Evolutionary conservation across 305 asterid genomes (phyloP).

Genomic region (Plantago coronopus): DNA sequence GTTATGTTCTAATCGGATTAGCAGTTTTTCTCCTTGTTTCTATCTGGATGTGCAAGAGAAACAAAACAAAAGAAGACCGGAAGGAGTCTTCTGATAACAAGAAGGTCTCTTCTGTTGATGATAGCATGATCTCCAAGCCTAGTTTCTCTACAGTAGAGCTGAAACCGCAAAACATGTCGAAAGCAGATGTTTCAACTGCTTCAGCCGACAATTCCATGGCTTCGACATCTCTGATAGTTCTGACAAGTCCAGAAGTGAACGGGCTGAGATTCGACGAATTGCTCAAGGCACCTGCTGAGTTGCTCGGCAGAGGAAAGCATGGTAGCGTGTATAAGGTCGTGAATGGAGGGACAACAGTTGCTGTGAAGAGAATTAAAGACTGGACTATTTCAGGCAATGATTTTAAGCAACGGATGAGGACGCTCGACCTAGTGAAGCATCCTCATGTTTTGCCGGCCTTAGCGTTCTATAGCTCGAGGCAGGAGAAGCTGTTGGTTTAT

Average conservation of each 20-base stretch:
- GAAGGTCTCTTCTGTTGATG: constrained; percentile 30
- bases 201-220: constrained; percentile 36
- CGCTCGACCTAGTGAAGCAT: constrained; percentile 57
- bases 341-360: constrained; percentile 39
- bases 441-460: constrained; percentile 54
- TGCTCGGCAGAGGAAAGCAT: constrained; percentile 69
- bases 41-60: constrained; percentile 35
- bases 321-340: constrained; percentile 70
- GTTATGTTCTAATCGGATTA: constrained; percentile 48
- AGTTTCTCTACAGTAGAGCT: constrained; percentile 39
- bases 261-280: constrained; percentile 64
- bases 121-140: constrained; percentile 25
- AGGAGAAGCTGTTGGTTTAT: constrained; percentile 75
- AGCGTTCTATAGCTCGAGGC: constrained; percentile 61
- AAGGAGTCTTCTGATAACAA: constrained; percentile 22
- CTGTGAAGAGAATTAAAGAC: constrained; percentile 68
- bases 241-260: constrained; percentile 43
- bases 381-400: constrained; percentile 51
- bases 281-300: constrained; percentile 83
- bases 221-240: constrained; percentile 46
- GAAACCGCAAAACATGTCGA: constrained; percentile 29
- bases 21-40: constrained; percentile 33
- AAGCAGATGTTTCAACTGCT: constrained; percentile 29
- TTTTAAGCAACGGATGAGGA: constrained; percentile 63
- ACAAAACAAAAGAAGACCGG: constrained; percentile 27